Conservation (phyloP, 2,329 filamentous ascomycete genomes). For the Coniochaeta pulveracea region DNA sequence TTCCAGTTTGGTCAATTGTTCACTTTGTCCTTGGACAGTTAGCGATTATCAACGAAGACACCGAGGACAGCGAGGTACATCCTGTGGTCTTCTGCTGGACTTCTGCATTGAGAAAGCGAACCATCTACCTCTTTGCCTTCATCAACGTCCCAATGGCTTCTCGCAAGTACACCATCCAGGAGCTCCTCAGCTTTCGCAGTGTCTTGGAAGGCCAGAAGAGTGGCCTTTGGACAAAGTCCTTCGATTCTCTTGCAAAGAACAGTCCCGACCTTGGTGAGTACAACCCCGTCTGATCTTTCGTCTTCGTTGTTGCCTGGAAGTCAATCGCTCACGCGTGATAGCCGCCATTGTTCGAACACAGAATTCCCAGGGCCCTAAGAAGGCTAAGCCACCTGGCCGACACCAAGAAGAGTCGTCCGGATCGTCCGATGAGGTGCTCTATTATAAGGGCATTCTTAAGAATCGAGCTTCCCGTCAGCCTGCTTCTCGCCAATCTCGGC, state of each 20-base stretch:
- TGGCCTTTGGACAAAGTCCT: too few relatives aligned
- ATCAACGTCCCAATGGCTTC: conserved; percentile 28
- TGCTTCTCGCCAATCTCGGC: neutral
- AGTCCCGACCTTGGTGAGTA: conserved; percentile 29
- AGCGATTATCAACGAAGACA: too few relatives aligned
- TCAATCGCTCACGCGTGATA: too few relatives aligned
- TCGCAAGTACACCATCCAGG: conserved; percentile 28
- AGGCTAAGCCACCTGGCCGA: neutral
- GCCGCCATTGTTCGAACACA: conserved; percentile 10
- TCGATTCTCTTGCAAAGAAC: too few relatives aligned
- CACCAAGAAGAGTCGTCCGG: conserved; percentile 18
- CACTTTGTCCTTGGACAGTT: too few relatives aligned
- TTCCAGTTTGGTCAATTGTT: too few relatives aligned
- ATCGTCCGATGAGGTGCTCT: conserved; percentile 24
- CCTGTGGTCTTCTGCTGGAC: conserved; percentile 29
- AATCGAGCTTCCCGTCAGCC: conserved; percentile 1
- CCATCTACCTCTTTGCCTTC: conserved; percentile 29
- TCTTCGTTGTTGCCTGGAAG: too few relatives aligned
- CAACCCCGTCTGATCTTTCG: too few relatives aligned
- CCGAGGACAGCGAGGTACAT: neutral
- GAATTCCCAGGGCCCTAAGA: neutral
- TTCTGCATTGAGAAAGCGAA: conserved; percentile 20
- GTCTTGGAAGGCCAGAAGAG: too few relatives aligned
- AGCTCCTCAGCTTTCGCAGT: conserved; percentile 32
- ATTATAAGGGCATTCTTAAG: too few relatives aligned